Evolutionary conservation across 2,329 filamentous ascomycete species (phyloP).

Genomic region (Neonectria ditissima): DNA sequence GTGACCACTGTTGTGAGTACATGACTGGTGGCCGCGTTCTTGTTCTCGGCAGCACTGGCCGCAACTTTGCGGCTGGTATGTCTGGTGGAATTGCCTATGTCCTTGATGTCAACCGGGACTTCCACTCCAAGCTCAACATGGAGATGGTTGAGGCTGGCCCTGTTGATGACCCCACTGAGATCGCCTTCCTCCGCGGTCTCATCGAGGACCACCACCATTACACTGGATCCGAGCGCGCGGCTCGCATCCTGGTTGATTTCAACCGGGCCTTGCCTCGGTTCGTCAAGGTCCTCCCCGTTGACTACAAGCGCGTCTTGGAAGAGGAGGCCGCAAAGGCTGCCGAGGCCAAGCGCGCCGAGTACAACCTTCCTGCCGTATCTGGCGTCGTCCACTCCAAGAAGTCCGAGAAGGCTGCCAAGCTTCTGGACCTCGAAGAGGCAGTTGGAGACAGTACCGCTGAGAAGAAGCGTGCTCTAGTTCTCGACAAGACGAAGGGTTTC

Average conservation of each 20-base stretch:
- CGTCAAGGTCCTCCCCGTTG: conserved; percentile 91
- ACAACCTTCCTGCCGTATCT: conserved; percentile 81
- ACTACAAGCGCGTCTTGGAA: conserved; percentile 93
- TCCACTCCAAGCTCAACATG: conserved; percentile 92
- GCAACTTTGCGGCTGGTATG: conserved; percentile 99
- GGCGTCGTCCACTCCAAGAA: conserved; percentile 69
- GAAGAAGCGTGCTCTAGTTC: conserved; percentile 89
- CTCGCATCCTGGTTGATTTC: conserved; percentile 94
- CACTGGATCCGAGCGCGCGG: conserved; percentile 94
- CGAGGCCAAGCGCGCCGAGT: conserved; percentile 86
- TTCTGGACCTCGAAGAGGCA: conserved; percentile 91
- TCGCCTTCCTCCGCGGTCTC: conserved; percentile 89
- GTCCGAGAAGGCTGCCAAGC: conserved; percentile 76
- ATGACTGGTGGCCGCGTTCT: conserved; percentile 97
- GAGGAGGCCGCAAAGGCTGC: conserved; percentile 89
- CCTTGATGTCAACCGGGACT: conserved; percentile 89
- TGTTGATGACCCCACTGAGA: conserved; percentile 86
- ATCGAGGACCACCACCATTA: conserved; percentile 99
- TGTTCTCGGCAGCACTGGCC: conserved; percentile 87
- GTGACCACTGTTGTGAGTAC: conserved; percentile 98
- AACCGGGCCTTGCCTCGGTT: conserved; percentile 90
- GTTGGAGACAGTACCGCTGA: conserved; percentile 85
- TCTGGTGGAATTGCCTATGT: conserved; percentile 97
- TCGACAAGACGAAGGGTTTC: conserved; percentile 98
- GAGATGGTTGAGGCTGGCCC: conserved; percentile 95